phyloP scores from a whole-genome alignment of 495 filamentous ascomycete species.

The Xylaria acuta region DNA sequence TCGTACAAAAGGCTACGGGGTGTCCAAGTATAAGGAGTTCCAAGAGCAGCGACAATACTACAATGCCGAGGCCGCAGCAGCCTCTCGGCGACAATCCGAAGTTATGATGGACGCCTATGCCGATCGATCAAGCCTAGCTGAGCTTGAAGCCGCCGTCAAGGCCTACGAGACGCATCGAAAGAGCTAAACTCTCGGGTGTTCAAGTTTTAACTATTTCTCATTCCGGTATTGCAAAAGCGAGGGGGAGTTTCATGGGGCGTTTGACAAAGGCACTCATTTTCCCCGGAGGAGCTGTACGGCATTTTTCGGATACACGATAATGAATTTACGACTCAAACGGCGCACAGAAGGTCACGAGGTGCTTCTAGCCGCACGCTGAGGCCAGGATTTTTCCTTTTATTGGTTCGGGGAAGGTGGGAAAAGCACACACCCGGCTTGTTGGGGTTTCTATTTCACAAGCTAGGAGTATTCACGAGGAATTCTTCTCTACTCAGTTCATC shows the following conservation, averaged over 20 bases:
- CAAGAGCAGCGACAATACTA: constrained; percentile 30
- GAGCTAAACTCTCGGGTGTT: background rate
- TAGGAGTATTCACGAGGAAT: background rate
- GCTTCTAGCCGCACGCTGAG: background rate
- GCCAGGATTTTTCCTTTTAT: background rate
- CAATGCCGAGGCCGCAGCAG: constrained; percentile 30
- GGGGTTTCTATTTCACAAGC: background rate
- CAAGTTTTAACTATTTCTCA: background rate
- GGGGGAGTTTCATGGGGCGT: background rate
- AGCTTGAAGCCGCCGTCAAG: constrained; percentile 64
- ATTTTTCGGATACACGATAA: constrained; percentile 7
- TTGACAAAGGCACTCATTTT: background rate
- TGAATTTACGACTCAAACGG: constrained; percentile 12
- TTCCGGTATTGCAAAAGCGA: constrained; percentile 5
- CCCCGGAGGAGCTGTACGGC: background rate
- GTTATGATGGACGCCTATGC: constrained; percentile 63
- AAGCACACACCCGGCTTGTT: background rate
- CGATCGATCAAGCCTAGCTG: constrained; percentile 61
- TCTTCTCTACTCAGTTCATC: constrained; percentile 8
- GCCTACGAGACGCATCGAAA: constrained; percentile 52
- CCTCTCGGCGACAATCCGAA: constrained; percentile 34
- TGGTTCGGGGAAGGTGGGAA: background rate
- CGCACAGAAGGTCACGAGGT: constrained; percentile 1
- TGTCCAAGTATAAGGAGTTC: constrained; percentile 42
- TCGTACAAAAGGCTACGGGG: constrained; percentile 43